These are phyloP conservation scores for Desmodesmus armatus DNA, from an alignment of 139 green algal genomes.

Conservation along the genomic window DNA sequence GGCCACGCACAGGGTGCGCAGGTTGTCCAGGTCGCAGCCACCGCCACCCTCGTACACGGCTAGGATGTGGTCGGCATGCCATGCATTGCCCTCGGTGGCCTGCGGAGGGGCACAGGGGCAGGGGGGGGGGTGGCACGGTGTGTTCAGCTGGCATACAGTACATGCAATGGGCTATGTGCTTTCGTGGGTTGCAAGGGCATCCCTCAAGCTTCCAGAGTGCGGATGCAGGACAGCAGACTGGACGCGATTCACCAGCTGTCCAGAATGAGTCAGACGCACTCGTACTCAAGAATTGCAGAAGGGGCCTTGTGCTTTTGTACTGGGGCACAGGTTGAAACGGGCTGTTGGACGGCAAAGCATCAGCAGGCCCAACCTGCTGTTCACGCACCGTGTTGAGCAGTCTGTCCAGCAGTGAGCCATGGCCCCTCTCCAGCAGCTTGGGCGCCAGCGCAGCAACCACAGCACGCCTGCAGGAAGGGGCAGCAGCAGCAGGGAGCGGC, in stretches of 20 bases:
- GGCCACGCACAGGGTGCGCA: conserved; percentile 87
- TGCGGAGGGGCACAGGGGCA: not conserved
- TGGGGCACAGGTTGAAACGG: too few relatives aligned
- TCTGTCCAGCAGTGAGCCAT: conserved; percentile 53
- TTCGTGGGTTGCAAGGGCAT: too few relatives aligned
- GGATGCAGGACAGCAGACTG: too few relatives aligned
- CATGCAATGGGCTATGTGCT: too few relatives aligned
- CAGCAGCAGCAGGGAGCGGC: not conserved
- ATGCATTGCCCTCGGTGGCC: conserved; percentile 82
- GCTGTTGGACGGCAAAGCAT: too few relatives aligned
- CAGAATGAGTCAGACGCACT: too few relatives aligned
- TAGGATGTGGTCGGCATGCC: conserved; percentile 92
- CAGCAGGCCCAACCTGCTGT: not conserved
- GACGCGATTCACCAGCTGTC: too few relatives aligned
- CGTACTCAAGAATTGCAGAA: too few relatives aligned
- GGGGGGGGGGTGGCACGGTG: conserved; percentile 5
- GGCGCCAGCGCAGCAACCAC: conserved; percentile 1
- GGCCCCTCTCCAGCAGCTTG: conserved; percentile 50
- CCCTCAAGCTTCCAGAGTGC: too few relatives aligned
- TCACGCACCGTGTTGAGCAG: conserved; percentile 56
- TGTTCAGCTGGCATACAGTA: too few relatives aligned
- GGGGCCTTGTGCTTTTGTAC: too few relatives aligned
- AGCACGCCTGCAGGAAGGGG: not conserved
- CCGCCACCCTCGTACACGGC: conserved; percentile 89
- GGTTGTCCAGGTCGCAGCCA: conserved; percentile 89